Base-by-base conservation (phyloP, 495 filamentous ascomycete species). In the Aspergillus egyptiacus region DNA sequence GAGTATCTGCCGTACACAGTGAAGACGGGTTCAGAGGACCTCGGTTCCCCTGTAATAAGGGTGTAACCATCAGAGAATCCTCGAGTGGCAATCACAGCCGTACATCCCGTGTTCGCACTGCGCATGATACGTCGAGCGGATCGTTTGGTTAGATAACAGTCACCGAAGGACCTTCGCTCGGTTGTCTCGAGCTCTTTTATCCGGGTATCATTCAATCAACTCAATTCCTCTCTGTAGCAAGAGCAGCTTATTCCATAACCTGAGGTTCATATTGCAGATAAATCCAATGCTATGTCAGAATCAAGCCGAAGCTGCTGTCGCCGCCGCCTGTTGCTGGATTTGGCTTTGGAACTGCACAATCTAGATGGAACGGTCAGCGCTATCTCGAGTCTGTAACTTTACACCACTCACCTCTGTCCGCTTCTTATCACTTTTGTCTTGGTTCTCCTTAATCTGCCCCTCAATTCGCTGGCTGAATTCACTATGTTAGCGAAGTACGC, bases 341-440 rank as follows among this genome's bases (percentile, higher is more conserved):
- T 73, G 67, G 38, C 59, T 63, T 51, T 74, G 71, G 53, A 68
- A 64, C 58, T 71, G 68, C 35, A 74, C 54, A 50, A 74, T 63
- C 71, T 74, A 47, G 11, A 38, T n/a, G 41, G 28, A 34, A 20
- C 8, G 13, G 40, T 69, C 25, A 67, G 55, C 48, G 7, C 3
- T 9, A 0, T 6, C 19, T 17, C 2, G 25, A 37, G 5, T 25
- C n/a, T 35, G 2, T 15, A 17, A 11, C 2, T 13, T 13, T 3
- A 22, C 33, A 9, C 6, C 15, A 19, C 48, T 60, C 60, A 86
- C 84, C 71, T 89, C 81, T 36, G 74, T 70, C 59, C 84, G 91
- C 69, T 88, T 86, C 58, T 79, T 81, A 61, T 97, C 91, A 48
- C 84, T 82, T 69, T 87, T 90, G 14, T 78, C 80, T 59, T 96